Base-by-base conservation (phyloP, 2,329 filamentous ascomycete species). In the Hortaea werneckii region DNA sequence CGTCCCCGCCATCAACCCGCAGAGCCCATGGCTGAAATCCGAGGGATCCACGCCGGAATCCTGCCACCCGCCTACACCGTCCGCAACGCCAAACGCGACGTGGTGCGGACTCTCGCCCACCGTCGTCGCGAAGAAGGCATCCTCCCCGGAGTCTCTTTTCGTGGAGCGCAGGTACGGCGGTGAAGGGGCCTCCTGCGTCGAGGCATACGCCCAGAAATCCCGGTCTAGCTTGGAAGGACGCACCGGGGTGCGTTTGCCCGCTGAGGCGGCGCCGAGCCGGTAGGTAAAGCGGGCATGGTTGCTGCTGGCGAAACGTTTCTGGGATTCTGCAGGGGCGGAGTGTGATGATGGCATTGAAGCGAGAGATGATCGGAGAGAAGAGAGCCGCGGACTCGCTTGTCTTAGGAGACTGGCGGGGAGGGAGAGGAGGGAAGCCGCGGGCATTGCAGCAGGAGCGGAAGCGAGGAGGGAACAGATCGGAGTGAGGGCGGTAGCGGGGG, bases 51-150 rank as follows among this genome's bases (percentile, higher is more conserved):
- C 83, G 39, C 88, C 88, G 35, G 85, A 90, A 57, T 95, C 86
- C 52, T 84, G 80, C 89, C 92, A 98, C 32, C 92, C 92, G 41
- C 92, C 92, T 0, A 98, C 92, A 8, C 92, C 92, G 63, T 98
- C 92, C 44, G 89, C 88, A 26, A 98, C 79, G 12, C 87, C 92
- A 55, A 98, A 83, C 0, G 89, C 87, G 8, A 95, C 77, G 37
- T 80, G 75, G 34, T 80, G 75, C 1, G 76, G 77, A 52, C 80
- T 78, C 43, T 85, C 58, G 9, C 61, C 86, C n/a, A 95, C 72
- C 26, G 82, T 79, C 60, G 84, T 67, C 57, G 92, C 83, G 67
- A 98, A 98, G 71, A 95, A 96, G 47, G 92, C 87, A 74, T 98
- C 92, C 67, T 98, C 89, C 11, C 92, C 92, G 80, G 83, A 42